phyloP scores from a whole-genome alignment of 441 rosid genomes.

The Isatis lusitanica region DNA sequence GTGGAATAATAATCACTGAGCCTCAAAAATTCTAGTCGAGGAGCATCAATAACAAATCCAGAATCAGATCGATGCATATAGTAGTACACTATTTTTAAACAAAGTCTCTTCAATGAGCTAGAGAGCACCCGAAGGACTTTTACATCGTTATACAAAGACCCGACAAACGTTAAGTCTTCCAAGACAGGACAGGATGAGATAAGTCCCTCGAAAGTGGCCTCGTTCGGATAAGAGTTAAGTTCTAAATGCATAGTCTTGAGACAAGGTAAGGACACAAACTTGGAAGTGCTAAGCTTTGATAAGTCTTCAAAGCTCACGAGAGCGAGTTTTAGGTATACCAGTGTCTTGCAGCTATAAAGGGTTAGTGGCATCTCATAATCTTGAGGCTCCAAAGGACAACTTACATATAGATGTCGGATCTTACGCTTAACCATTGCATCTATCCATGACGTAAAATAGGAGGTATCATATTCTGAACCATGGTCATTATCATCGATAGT shows the following conservation, averaged over 20 bases:
- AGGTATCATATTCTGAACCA: too few relatives aligned
- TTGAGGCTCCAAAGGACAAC: accelerated
- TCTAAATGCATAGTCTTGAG: not conserved
- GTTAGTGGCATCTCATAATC: not conserved
- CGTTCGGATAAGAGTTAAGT: not conserved
- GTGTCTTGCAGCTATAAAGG: not conserved
- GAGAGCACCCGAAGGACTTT: not conserved
- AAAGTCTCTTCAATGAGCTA: not conserved
- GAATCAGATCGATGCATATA: too few relatives aligned
- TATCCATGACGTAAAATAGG: not conserved
- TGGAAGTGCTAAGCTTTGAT: too few relatives aligned
- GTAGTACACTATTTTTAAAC: too few relatives aligned
- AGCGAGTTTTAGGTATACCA: not conserved
- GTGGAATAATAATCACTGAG: not conserved
- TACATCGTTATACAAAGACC: not conserved
- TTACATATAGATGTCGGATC: not conserved
- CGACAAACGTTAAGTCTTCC: not conserved
- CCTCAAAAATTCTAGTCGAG: not conserved
- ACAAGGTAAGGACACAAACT: constrained; percentile 4
- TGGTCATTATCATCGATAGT: not conserved
- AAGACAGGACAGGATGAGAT: not conserved
- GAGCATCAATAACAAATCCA: constrained; percentile 8
- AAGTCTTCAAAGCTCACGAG: not conserved
- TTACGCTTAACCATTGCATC: not conserved
- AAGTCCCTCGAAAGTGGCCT: not conserved